These are phyloP conservation scores for Pulveroboletus ravenelii DNA, from an alignment of 768 basidiomycete species.

Conservation along the genomic window DNA sequence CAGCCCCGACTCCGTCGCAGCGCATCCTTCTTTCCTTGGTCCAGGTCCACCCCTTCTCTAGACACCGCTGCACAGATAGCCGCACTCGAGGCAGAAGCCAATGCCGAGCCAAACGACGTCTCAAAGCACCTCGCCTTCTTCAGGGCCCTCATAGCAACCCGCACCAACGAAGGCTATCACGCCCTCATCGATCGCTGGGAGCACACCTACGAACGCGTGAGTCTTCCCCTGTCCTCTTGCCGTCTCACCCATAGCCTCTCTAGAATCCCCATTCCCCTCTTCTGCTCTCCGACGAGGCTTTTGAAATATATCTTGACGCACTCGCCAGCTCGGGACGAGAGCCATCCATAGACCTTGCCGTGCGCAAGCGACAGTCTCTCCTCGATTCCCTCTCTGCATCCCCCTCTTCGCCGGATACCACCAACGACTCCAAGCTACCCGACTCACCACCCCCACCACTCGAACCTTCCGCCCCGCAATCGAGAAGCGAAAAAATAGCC, in stretches of 20 bases:
- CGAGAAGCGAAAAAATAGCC: conserved; percentile 41
- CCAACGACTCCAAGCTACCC: conserved; percentile 14
- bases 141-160: conserved; percentile 60
- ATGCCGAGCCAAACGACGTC: conserved; percentile 66
- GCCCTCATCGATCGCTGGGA: conserved; percentile 79
- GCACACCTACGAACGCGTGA: conserved; percentile 75
- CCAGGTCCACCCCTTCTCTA: conserved; percentile 52
- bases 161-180: conserved; percentile 64
- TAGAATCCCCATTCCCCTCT: conserved; percentile 70
- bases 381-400: conserved; percentile 37
- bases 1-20: conserved; percentile 19
- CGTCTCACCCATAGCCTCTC: conserved; percentile 1
- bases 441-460: conserved; percentile 11
- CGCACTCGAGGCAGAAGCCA: conserved; percentile 73
- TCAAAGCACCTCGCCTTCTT: conserved; percentile 66
- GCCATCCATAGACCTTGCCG: conserved; percentile 57
- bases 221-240: conserved; percentile 26
- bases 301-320: conserved; percentile 69
- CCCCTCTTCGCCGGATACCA: conserved; percentile 9
- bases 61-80: conserved; percentile 65
- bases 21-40: conserved; percentile 31
- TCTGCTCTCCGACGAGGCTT: conserved; percentile 64
- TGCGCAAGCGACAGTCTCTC: conserved; percentile 63
- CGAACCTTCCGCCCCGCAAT: conserved; percentile 12
- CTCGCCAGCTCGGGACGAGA: conserved; percentile 56